These are phyloP conservation scores for Termitomyces sp. DNA, from an alignment of 768 basidiomycete species.

Conservation along the genomic window DNA sequence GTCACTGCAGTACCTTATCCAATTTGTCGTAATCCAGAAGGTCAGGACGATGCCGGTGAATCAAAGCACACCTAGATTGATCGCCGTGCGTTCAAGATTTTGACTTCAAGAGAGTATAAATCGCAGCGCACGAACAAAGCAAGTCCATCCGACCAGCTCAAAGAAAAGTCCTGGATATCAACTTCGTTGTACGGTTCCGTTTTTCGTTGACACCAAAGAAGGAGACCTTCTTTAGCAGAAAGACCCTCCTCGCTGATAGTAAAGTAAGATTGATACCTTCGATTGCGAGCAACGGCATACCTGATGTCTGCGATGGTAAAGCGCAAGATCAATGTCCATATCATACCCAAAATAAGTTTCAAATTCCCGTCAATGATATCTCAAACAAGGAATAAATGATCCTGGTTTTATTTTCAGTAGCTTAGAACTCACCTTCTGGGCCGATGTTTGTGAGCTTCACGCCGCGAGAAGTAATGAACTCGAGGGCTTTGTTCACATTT, in stretches of 20 bases:
- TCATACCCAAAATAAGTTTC: constrained; percentile 98
- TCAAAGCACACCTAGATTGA: constrained; percentile 79
- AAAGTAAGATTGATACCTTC: constrained; percentile 9
- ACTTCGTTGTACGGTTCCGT: constrained; percentile 90
- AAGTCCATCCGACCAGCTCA: constrained; percentile 92
- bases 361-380: constrained; percentile 99
- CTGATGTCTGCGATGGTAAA: constrained; percentile 99
- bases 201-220: constrained; percentile 98
- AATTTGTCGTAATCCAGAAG: constrained; percentile 84
- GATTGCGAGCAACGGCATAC: constrained; percentile 37
- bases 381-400: constrained; percentile 23
- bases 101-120: constrained; percentile 5
- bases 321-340: constrained; percentile 95
- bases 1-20: constrained; percentile 54
- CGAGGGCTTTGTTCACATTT: constrained; percentile 95
- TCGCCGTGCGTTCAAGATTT: background rate
- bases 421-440: constrained; percentile 65
- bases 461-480: constrained; percentile 90
- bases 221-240: constrained; percentile 95
- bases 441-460: constrained; percentile 98
- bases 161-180: constrained; percentile 88
- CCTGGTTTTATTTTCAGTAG: background rate
- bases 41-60: constrained; percentile 96
- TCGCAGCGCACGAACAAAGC: constrained; percentile 65
- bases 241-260: constrained; percentile 86